Base-by-base conservation (phyloP, 2,329 filamentous ascomycete species). In the Fusarium sp. region DNA sequence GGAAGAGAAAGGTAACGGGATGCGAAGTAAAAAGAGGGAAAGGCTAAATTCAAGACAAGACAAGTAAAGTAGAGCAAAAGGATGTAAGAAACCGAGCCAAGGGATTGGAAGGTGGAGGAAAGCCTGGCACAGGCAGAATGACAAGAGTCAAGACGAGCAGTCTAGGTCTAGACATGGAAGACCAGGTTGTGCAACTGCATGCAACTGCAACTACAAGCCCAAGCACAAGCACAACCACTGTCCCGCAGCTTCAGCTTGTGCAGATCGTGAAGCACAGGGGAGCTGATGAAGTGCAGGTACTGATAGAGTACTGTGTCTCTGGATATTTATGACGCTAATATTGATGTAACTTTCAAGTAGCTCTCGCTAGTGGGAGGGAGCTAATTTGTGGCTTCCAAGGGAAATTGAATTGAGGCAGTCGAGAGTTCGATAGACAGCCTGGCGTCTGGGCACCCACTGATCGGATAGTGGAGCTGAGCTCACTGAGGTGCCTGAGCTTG, bases 341-440 rank as follows among this genome's bases (percentile, higher is more conserved):
- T 15, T 14, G 46, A n/a, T 41, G 61, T 64, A 20, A 22, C 47
- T 47, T 39, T 47, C 17, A 52, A 59, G 61, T 64, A 46, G 26
- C 59, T 46, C 39, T 64, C 52, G 37, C 49, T 62, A 64, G 40
- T 39, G 59, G 40, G 51, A 64, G 59, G 59, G 62, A 63, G 53
- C 67, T 67, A 45, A 50, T 56, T 67, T 70, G 67, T 70, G 67
- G 63, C 67, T 70, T 70, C 63, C 37, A 57, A 58, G 54, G 66
- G 62, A 64, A 69, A 70, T 70, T 68, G 65, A 65, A 61, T 37
- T 10, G 35, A 37, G 17, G 35, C 35, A 37, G 35, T 37, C 35
- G 35, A 37, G 35, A 37, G 35, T 37, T 37, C 35, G 35, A 37
- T 45, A 28, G 52, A 56, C 51, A 50, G 24, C 13, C 30, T 6